These are phyloP conservation scores for Ziziphus jujuba DNA, from an alignment of 306 rosid genomes.

Conservation along the genomic window DNA sequence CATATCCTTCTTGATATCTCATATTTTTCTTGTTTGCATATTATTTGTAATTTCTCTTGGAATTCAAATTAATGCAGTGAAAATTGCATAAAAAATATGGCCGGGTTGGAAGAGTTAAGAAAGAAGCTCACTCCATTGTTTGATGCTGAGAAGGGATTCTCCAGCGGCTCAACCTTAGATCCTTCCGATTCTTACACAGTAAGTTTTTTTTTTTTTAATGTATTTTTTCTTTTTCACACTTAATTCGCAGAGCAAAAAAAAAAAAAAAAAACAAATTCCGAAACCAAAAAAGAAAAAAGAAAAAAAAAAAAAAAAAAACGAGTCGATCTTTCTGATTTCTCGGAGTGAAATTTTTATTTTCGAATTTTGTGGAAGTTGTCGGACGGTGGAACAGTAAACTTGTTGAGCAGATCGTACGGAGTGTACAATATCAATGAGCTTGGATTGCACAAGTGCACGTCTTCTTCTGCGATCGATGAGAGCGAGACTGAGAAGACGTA, in stretches of 20 bases:
- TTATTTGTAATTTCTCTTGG: no score
- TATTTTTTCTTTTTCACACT: background rate
- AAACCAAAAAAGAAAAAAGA: no score
- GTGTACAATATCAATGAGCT: slow-evolving; percentile 89
- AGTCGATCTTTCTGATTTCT: background rate
- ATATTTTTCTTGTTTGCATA: no score
- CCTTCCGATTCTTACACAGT: slow-evolving; percentile 85
- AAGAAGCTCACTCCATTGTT: slow-evolving; percentile 80
- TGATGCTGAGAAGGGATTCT: slow-evolving; percentile 68
- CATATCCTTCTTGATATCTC: no score
- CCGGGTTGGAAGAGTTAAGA: slow-evolving; percentile 85
- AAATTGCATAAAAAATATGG: slow-evolving; percentile 37
- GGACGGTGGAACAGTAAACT: slow-evolving; percentile 87
- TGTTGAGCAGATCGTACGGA: slow-evolving; percentile 87
- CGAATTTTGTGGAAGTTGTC: slow-evolving; percentile 55
- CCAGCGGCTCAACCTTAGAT: slow-evolving; percentile 59
- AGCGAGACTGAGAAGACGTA: slow-evolving; percentile 67
- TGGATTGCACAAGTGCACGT: slow-evolving; percentile 84
- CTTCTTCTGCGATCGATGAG: slow-evolving; percentile 51
- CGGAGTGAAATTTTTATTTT: background rate
- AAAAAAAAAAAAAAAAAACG: no score
- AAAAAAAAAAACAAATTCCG: no score
- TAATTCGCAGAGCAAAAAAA: no score
- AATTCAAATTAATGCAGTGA: no score
- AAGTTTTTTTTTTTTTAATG: slow-evolving; percentile 12